Conservation (phyloP, 2,329 filamentous ascomycete species). For the Leptographium radiaticola region DNA sequence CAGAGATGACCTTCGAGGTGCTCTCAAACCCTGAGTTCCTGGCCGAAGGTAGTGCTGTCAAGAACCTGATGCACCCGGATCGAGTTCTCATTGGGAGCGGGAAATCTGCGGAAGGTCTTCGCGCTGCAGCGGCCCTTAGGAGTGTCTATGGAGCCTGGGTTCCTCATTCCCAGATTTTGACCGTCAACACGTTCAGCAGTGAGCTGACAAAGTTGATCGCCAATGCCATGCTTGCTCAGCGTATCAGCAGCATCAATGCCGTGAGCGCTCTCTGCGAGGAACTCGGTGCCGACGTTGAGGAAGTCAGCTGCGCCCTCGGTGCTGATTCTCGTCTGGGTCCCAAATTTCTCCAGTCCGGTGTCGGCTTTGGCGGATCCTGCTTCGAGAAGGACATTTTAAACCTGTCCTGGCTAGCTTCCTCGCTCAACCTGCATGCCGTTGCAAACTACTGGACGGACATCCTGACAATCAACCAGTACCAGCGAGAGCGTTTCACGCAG, state of each 20-base stretch:
- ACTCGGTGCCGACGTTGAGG: neutral
- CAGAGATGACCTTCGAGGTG: slow-evolving; percentile 1
- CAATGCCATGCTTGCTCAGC: slow-evolving; percentile 5
- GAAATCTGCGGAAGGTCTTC: neutral
- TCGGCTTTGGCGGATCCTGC: slow-evolving; percentile 4
- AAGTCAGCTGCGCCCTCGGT: slow-evolving; percentile 1
- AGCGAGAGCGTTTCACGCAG: neutral
- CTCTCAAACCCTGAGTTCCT: slow-evolving; percentile 4
- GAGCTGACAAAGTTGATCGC: slow-evolving; percentile 5
- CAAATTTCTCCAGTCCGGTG: neutral
- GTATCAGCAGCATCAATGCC: slow-evolving; percentile 6
- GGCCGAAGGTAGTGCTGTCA: slow-evolving; percentile 2
- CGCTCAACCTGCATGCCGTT: slow-evolving; percentile 1
- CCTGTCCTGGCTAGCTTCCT: neutral
- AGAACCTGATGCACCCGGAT: slow-evolving; percentile 1
- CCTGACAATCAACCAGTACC: slow-evolving; percentile 1
- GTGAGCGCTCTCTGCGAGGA: slow-evolving; percentile 4
- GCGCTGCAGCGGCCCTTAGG: neutral
- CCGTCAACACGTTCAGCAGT: slow-evolving; percentile 3
- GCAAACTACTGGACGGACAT: slow-evolving; percentile 1
- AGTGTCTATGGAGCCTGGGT: slow-evolving; percentile 3
- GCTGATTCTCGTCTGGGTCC: slow-evolving; percentile 3
- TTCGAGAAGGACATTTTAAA: slow-evolving; percentile 5
- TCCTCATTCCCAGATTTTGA: neutral
- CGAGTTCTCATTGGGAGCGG: slow-evolving; percentile 3